Evolutionary conservation across 2,329 filamentous ascomycete genomes (phyloP).

Genomic region (Verticillium isaacii): DNA sequence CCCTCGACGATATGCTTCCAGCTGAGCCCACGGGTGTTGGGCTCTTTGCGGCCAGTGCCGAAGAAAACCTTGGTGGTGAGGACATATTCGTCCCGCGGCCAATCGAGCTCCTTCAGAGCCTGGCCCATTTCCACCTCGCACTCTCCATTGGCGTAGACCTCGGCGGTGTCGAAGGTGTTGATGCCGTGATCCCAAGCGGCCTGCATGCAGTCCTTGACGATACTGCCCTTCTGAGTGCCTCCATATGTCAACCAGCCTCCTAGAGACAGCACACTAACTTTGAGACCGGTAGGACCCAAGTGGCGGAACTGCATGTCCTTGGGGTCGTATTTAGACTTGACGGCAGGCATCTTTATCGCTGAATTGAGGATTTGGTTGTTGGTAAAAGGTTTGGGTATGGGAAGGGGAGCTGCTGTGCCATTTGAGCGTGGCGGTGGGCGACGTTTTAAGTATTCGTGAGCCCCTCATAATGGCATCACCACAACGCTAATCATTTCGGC

Average conservation of each 20-base stretch:
- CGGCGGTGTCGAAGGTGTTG: constrained; percentile 61
- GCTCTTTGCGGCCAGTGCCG: constrained; percentile 21
- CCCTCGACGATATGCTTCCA: constrained; percentile 60
- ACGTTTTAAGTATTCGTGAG: background rate
- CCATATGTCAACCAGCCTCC: constrained; percentile 65
- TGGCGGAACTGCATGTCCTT: constrained; percentile 41
- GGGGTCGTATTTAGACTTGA: constrained; percentile 1
- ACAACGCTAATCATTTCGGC: background rate
- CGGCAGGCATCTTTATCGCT: background rate
- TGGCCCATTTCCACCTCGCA: constrained; percentile 61
- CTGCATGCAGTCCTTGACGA: constrained; percentile 57
- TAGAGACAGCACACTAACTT: constrained; percentile 63
- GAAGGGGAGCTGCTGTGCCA: background rate
- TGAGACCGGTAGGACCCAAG: constrained; percentile 50
- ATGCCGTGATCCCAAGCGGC: constrained; percentile 55
- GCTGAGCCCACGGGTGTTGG: constrained; percentile 56
- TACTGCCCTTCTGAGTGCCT: constrained; percentile 57
- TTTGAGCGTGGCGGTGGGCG: background rate
- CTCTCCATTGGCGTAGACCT: constrained; percentile 54
- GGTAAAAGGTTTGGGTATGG: background rate
- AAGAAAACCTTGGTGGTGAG: constrained; percentile 45
- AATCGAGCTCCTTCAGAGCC: constrained; percentile 54
- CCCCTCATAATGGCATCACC: background rate
- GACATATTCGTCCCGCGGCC: constrained; percentile 58
- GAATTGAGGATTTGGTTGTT: background rate